phyloP scores from a whole-genome alignment of 2,329 filamentous ascomycete genomes.

The Diaporthe sp. region DNA sequence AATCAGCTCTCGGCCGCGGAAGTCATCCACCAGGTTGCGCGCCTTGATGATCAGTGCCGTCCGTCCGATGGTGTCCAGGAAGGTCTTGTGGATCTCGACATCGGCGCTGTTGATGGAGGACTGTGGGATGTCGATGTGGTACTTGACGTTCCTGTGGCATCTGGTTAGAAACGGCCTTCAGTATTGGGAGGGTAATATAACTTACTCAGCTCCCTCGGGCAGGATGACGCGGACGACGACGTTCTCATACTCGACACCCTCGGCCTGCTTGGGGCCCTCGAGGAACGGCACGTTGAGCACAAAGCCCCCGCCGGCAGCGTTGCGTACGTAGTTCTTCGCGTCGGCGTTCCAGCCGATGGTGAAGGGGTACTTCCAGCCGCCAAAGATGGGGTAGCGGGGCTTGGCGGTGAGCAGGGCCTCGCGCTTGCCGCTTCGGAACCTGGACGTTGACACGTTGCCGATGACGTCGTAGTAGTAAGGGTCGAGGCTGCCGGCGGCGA shows the following conservation, averaged over 20 bases:
- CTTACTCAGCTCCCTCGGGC: constrained; percentile 89
- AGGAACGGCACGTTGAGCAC: constrained; percentile 92
- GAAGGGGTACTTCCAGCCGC: constrained; percentile 98
- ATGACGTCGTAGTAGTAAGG: constrained; percentile 97
- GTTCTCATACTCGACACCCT: constrained; percentile 88
- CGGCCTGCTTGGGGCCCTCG: constrained; percentile 86
- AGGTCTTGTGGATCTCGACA: constrained; percentile 81
- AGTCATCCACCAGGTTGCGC: constrained; percentile 89
- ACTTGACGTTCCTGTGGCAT: constrained; percentile 79
- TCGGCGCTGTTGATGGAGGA: constrained; percentile 68
- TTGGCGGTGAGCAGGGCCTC: constrained; percentile 90
- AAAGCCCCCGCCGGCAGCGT: constrained; percentile 74
- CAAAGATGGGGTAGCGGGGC: constrained; percentile 95
- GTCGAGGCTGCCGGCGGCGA: constrained; percentile 82
- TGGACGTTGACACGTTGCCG: constrained; percentile 95
- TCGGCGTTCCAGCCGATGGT: constrained; percentile 95
- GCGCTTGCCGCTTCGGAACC: constrained; percentile 80
- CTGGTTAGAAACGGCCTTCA: constrained; percentile 42
- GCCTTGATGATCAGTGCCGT: constrained; percentile 84
- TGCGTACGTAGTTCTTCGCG: constrained; percentile 79
- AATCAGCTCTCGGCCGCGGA: constrained; percentile 83
- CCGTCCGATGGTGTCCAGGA: constrained; percentile 92
- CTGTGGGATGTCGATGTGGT: constrained; percentile 76
- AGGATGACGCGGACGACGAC: constrained; percentile 85
- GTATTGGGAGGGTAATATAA: constrained; percentile 35